A percentile compares a stretch with the other conserved stretches of the same genome.
Evolutionary conservation across 345 rosid species (phyloP).

Genomic region (Citrus unshiu): DNA sequence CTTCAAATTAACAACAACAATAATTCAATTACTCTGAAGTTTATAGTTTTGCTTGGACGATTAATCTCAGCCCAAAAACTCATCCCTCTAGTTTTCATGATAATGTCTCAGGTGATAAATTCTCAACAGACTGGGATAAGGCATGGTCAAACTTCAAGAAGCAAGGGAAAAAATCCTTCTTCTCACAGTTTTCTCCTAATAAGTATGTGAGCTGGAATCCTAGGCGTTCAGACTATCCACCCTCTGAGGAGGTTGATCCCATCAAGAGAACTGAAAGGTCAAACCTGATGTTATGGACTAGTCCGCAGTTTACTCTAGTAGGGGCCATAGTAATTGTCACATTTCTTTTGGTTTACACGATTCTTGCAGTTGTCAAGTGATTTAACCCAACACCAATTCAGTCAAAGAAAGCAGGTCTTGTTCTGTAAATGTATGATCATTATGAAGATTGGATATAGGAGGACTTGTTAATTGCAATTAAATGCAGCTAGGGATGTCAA

Average conservation of each 20-base stretch:
- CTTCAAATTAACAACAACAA: neutral
- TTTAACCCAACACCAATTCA: neutral
- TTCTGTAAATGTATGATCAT: neutral
- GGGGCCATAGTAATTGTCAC: constrained; percentile 68
- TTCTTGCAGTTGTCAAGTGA: constrained; percentile 76
- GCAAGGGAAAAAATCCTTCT: constrained; percentile 66
- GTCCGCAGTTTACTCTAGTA: constrained; percentile 65
- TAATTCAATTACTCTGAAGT: neutral
- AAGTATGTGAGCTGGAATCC: constrained; percentile 97
- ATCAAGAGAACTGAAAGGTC: constrained; percentile 85
- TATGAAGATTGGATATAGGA: neutral
- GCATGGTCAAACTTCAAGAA: constrained; percentile 87
- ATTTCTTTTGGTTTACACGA: constrained; percentile 75
- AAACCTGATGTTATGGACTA: constrained; percentile 82
- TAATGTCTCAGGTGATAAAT: constrained; percentile 52
- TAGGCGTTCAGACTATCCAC: constrained; percentile 63
- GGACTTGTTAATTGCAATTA: constrained; percentile 6
- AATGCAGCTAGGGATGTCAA: neutral
- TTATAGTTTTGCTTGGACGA: neutral
- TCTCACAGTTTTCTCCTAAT: constrained; percentile 58
- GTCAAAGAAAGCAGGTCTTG: neutral
- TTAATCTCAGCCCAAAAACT: neutral
- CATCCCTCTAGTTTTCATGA: constrained; percentile 5
- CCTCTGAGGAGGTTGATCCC: constrained; percentile 93
- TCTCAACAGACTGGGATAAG: constrained; percentile 86